Conservation (phyloP, 768 basidiomycete genomes). For the Boletales sp. region DNA sequence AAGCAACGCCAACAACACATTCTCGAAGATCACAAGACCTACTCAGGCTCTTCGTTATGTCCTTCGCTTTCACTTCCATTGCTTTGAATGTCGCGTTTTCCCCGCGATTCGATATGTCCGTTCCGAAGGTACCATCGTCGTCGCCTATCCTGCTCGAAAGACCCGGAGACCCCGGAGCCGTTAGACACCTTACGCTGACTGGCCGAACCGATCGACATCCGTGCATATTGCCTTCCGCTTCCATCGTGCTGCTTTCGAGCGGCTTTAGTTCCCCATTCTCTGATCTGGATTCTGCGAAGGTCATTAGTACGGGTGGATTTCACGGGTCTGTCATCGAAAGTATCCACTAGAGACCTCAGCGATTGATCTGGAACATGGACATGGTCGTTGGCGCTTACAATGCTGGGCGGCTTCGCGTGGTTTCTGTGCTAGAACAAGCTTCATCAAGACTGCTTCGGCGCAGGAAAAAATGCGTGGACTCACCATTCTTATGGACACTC, state of each 20-base stretch:
- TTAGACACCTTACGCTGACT: slow-evolving; percentile 1
- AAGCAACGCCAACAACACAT: neutral
- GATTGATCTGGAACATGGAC: neutral
- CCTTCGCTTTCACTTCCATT: neutral
- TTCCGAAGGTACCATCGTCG: slow-evolving; percentile 13
- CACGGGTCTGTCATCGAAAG: neutral
- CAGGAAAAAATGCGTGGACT: neutral
- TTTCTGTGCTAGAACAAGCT: slow-evolving; percentile 6
- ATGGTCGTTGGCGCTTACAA: slow-evolving; percentile 8
- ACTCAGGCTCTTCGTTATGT: neutral
- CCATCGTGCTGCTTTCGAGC: slow-evolving; percentile 4
- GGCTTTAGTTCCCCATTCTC: slow-evolving; percentile 3
- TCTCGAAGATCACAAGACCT: too few relatives aligned
- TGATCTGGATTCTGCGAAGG: neutral
- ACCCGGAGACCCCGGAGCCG: neutral
- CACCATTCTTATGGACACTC: slow-evolving; percentile 6
- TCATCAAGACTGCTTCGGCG: neutral
- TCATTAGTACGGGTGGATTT: slow-evolving; percentile 2
- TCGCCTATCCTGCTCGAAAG: neutral
- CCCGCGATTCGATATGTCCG: slow-evolving; percentile 7
- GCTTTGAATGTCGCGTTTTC: neutral
- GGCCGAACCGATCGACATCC: slow-evolving; percentile 19
- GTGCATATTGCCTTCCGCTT: slow-evolving; percentile 7
- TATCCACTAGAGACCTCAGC: slow-evolving; percentile 14
- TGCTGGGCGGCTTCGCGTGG: neutral